phyloP scores from a whole-genome alignment of 2,329 filamentous ascomycete species.

The Sporothrix luriei region DNA sequence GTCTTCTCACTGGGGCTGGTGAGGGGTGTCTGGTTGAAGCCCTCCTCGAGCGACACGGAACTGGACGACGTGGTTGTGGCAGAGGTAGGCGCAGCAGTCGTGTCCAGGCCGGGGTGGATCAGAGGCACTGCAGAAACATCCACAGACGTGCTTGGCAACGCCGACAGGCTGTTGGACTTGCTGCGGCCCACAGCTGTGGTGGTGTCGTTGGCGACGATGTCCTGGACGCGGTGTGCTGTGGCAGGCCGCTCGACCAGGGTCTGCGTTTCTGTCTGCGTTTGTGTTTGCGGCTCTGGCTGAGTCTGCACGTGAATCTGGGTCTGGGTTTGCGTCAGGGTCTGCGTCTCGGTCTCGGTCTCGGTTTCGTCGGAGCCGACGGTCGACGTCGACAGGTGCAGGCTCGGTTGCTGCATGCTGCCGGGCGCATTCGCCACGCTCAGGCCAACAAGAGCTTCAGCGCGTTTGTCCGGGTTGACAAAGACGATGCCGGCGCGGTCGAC shows the following conservation, averaged over 20 bases:
- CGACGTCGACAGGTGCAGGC: slow-evolving; percentile 33
- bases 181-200: background rate
- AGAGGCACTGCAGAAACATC: slow-evolving; percentile 31
- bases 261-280: background rate
- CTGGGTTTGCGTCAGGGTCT: background rate
- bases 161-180: slow-evolving; percentile 30
- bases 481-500: slow-evolving; percentile 60
- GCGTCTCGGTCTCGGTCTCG: background rate
- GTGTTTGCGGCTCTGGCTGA: background rate
- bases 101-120: slow-evolving; percentile 31
- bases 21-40: slow-evolving; percentile 51
- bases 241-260: slow-evolving; percentile 50
- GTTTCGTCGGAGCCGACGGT: slow-evolving; percentile 23
- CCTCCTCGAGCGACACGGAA: slow-evolving; percentile 52
- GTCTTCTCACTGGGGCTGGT: slow-evolving; percentile 59
- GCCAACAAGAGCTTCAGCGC: slow-evolving; percentile 64
- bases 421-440: slow-evolving; percentile 64
- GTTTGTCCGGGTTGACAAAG: slow-evolving; percentile 64
- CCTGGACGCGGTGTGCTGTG: slow-evolving; percentile 51
- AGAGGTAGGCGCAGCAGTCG: slow-evolving; percentile 41
- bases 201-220: slow-evolving; percentile 39
- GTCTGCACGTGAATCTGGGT: too few relatives aligned
- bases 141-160: background rate
- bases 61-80: slow-evolving; percentile 57
- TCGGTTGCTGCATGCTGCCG: slow-evolving; percentile 56